phyloP scores from a whole-genome alignment of 768 basidiomycete genomes.

The Trametes cubensis region DNA sequence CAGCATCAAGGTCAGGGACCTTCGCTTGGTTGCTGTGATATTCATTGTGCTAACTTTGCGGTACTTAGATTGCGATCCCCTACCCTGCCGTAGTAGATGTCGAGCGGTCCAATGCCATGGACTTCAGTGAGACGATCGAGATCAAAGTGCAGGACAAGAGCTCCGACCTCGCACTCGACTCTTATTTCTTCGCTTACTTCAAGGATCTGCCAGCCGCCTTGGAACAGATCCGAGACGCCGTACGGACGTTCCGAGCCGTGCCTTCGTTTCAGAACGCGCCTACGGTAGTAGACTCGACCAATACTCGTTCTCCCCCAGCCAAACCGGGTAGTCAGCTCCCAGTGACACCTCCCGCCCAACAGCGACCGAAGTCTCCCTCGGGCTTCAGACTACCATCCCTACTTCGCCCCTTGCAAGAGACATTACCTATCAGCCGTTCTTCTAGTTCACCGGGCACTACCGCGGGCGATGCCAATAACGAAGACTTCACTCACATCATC shows the following conservation, averaged over 20 bases:
- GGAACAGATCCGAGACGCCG: constrained; percentile 77
- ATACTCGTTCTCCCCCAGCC: constrained; percentile 28
- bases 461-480: constrained; percentile 37
- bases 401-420: constrained; percentile 69
- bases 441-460: constrained; percentile 35
- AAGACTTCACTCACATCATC: constrained; percentile 75
- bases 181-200: constrained; percentile 96
- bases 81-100: constrained; percentile 88
- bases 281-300: constrained; percentile 33
- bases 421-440: constrained; percentile 41
- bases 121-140: constrained; percentile 96
- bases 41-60: not conserved
- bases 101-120: constrained; percentile 85
- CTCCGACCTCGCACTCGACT: constrained; percentile 78
- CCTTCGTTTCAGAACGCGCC: constrained; percentile 20
- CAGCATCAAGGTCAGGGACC: constrained; percentile 76
- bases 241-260: constrained; percentile 54
- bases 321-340: constrained; percentile 41
- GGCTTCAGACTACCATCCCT: constrained; percentile 67
- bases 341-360: constrained; percentile 40
- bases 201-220: constrained; percentile 76
- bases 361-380: constrained; percentile 34
- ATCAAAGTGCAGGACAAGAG: constrained; percentile 86
- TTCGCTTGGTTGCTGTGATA: not conserved
- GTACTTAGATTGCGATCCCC: constrained; percentile 84